Percentiles rank a stretch among this genome's conserved stretches.
These are phyloP conservation scores for Somion occarium DNA, from an alignment of 1,284 basidiomycete species.

Conservation along the genomic window DNA sequence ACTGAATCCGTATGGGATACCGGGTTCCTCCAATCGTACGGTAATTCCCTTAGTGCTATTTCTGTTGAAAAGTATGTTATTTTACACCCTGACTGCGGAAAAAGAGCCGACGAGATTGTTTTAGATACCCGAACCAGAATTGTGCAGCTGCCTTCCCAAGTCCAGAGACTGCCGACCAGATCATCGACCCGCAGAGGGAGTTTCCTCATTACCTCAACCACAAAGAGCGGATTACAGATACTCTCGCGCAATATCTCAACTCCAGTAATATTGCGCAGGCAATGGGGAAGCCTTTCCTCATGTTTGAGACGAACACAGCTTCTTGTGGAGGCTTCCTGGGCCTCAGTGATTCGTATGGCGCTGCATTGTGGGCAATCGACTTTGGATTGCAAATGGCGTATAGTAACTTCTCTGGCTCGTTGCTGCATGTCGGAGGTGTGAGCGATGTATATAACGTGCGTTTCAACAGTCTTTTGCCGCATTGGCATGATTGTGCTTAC, in stretches of 20 bases:
- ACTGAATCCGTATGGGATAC: constrained; percentile 39
- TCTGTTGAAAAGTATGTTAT: constrained; percentile 42
- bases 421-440: constrained; percentile 64
- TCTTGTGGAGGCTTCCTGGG: constrained; percentile 54
- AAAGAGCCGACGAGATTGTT: not conserved
- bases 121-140: constrained; percentile 42
- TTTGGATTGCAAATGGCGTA: constrained; percentile 60
- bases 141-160: constrained; percentile 23
- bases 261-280: constrained; percentile 40
- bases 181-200: constrained; percentile 43
- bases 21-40: constrained; percentile 36
- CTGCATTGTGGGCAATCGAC: constrained; percentile 69
- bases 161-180: not conserved
- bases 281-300: constrained; percentile 47
- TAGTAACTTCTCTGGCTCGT: constrained; percentile 49
- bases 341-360: constrained; percentile 56
- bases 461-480: too few species aligned
- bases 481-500: not conserved
- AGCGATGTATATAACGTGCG: constrained; percentile 61
- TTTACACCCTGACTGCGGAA: not conserved
- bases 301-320: constrained; percentile 54
- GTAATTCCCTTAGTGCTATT: constrained; percentile 32
- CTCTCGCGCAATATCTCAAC: constrained; percentile 47
- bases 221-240: constrained; percentile 33
- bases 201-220: constrained; percentile 59